A percentile compares a stretch with the other conserved stretches of the same genome.
These are phyloP conservation scores for Lyophyllum shimeji DNA, from an alignment of 768 basidiomycete species.

Conservation along the genomic window DNA sequence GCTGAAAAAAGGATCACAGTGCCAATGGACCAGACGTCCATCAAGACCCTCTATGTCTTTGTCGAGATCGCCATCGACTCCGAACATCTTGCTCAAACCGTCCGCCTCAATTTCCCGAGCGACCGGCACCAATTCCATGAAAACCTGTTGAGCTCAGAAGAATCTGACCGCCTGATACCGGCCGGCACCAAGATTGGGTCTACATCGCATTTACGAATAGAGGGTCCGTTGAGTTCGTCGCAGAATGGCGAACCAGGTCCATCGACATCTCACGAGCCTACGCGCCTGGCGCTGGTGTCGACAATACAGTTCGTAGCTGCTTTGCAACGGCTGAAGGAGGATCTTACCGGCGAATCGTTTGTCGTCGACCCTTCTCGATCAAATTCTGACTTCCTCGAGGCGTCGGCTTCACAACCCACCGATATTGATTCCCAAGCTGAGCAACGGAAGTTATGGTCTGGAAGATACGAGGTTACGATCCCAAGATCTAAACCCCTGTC, in stretches of 20 bases:
- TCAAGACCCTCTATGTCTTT: constrained; percentile 96
- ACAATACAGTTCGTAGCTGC: constrained; percentile 98
- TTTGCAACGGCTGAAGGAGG: constrained; percentile 82
- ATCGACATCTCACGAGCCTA: constrained; percentile 34
- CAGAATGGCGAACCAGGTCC: constrained; percentile 13
- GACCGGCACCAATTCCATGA: constrained; percentile 66
- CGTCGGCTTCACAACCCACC: neutral
- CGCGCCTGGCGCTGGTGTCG: constrained; percentile 87
- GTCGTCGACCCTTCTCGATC: constrained; percentile 13
- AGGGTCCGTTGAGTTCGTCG: constrained; percentile 31
- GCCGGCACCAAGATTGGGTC: constrained; percentile 49
- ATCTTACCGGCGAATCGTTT: constrained; percentile 50
- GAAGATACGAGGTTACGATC: constrained; percentile 72
- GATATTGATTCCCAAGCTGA: constrained; percentile 1
- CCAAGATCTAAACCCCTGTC: constrained; percentile 90
- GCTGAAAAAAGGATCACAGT: constrained; percentile 47
- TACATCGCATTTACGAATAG: constrained; percentile 60
- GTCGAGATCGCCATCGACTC: constrained; percentile 96
- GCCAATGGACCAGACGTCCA: constrained; percentile 89
- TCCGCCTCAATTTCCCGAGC: constrained; percentile 88
- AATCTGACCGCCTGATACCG: constrained; percentile 39
- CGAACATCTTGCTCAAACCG: constrained; percentile 74
- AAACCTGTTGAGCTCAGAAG: constrained; percentile 58
- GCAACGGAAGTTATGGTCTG: constrained; percentile 41
- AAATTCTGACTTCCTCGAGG: constrained; percentile 11